Evolutionary conservation across 768 basidiomycete species (phyloP), one percentile per base, ranked within the genome.

Genomic region (Leccinum subtestaceum): DNA sequence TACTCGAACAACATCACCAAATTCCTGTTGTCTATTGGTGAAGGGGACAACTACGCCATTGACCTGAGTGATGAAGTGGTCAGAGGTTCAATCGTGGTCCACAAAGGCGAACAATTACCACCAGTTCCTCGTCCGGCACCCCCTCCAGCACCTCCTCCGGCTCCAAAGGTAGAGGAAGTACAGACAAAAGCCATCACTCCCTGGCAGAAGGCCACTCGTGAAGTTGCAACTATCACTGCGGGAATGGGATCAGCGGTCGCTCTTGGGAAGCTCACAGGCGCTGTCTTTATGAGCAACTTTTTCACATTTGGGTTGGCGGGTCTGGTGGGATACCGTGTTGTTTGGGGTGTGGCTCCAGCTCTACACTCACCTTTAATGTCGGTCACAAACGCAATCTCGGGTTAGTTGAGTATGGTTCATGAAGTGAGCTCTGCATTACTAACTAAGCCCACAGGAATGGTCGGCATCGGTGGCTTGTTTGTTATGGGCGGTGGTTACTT

Each of bases 1-100:
- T 95, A 95, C 71, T 95, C 93, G 6, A 95, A 95, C 74, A 95
- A 95, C 67, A 86, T 95, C 62, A 87, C 89, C 38, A 95, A 95
- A 70, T 94, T 95, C 74, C 79, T 95, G 47, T 78, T 94, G 15
- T 93, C 92, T 4, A 82, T 95, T 8, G 85, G 87, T 29, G 80
- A 80, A 40, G 81, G 87, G 47, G 80, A 78, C 48, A 82, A 77
- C 49, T 94, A 85, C 68, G 73, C 72, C 6, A 75, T 95, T 55
- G 84, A 94, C 67, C 78, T 93, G 15, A 81, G 83, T 15, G 93
- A 95, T 65, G 93, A 95, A 74, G 93, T 94, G 45, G 83, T 89
- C 58, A 84, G 92, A 51, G 91, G 92, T 8, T 85, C 92, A 3
- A 78, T 94, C 46, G 85, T 92, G 34, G 77, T 88, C 27, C 85